Conservation (phyloP, 108 stramenopile species). For the Fragilariopsis cylindrus region DNA sequence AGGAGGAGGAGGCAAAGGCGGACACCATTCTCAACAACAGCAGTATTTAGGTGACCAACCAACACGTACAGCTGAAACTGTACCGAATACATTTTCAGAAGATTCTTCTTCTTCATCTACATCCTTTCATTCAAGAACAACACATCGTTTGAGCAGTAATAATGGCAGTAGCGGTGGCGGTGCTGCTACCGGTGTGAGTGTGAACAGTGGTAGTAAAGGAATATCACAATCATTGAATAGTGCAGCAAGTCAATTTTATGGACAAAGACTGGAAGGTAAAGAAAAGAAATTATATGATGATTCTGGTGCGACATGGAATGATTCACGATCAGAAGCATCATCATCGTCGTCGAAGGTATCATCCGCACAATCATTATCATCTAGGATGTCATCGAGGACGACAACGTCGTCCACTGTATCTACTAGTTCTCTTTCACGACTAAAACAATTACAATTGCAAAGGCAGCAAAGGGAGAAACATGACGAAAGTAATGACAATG, state of each 20-base stretch:
- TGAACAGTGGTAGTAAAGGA: no score
- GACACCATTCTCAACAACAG: constrained; percentile 9
- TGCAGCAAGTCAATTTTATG: constrained; percentile 27
- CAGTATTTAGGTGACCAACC: constrained; percentile 20
- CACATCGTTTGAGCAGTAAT: not conserved
- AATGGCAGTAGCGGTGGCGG: not conserved
- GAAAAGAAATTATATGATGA: constrained; percentile 41
- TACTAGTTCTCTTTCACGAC: not conserved
- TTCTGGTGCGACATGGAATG: constrained; percentile 31
- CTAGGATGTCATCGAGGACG: not conserved
- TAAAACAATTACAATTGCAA: constrained; percentile 2
- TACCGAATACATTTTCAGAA: constrained; percentile 31
- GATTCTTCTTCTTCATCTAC: constrained; percentile 16
- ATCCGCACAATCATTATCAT: not conserved
- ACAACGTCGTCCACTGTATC: not conserved
- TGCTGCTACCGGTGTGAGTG: not conserved
- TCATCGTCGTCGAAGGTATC: constrained; percentile 3
- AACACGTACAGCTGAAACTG: constrained; percentile 19
- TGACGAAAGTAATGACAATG: no score
- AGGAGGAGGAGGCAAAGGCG: no score
- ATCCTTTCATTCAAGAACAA: not conserved
- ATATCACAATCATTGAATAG: not conserved
- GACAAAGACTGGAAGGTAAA: constrained; percentile 17
- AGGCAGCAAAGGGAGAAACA: not conserved
- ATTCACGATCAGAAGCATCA: constrained; percentile 27